Base-by-base conservation (phyloP, 1,284 basidiomycete species). In the Leccinum solheimii region DNA sequence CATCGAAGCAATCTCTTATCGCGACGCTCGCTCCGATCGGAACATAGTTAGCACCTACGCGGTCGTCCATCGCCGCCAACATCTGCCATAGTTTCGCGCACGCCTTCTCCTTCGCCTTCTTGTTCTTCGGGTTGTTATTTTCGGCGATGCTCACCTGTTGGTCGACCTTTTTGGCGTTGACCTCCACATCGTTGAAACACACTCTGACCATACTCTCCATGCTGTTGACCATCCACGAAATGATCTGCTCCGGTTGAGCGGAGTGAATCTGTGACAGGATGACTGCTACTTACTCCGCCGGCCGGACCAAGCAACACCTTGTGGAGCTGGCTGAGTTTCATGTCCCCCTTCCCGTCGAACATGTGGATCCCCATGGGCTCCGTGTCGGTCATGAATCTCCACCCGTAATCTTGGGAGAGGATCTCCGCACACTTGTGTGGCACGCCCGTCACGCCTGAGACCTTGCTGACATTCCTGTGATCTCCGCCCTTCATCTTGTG, bases 301-400 rank as follows among this genome's bases (percentile, higher is more conserved):
- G 11, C 3, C 1, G 57, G 19, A 5, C 49, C 36, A 1, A 58
- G 11, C 50, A 58, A 53, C 9, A 14, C 21, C 3, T 6, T 9
- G 14, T 55, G 50, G 7, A 58, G 43, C 1, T 19, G 8, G 16
- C 21, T 10, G 0, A 58, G n/a, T 0, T 32, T 27, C 57, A 58
- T 55, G n/a, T 40, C n/a, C 7, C 26, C 9, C 16, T 3, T 21
- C 0, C 50, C 9, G n/a, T 58, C 27, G 26, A 55, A 58, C 50
- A 59, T 45, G 4, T 59, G 40, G 11, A 59, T 45, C 2, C 58
- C 58, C 52, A 59, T 56, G 1, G 21, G 58, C 16, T 56, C 40
- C 9, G 19, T 5, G 1, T 11, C 4, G 4, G 34, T 23, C 21
- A 59, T 56, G 2, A 45, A 8, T 0, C 3, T 13, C 32, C 52